phyloP scores from a whole-genome alignment of 768 basidiomycete species.

The Termitomyces heimii region DNA sequence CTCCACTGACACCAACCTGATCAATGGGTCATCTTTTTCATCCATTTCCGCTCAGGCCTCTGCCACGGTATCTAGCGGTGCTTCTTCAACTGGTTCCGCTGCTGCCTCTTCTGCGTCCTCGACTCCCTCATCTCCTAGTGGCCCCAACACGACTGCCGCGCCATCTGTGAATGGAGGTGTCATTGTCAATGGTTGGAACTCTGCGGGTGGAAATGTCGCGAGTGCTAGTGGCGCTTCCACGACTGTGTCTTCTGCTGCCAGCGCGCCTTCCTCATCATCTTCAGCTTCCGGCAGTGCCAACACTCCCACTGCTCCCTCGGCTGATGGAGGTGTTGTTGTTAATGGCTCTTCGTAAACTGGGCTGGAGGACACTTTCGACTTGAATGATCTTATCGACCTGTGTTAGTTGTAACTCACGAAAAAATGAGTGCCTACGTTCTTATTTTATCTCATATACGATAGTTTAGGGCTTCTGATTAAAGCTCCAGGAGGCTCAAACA shows the following conservation, averaged over 20 bases:
- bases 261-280: neutral
- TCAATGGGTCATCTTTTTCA: neutral
- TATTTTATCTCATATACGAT: neutral
- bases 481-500: slow-evolving; percentile 7
- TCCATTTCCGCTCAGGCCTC: neutral
- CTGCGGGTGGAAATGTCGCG: neutral
- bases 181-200: slow-evolving; percentile 32
- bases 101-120: neutral
- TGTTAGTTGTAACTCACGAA: neutral
- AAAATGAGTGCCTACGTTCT: neutral
- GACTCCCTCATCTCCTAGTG: neutral
- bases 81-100: slow-evolving; percentile 10
- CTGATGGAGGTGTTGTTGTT: slow-evolving; percentile 37
- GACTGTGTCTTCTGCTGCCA: neutral
- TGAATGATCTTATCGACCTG: neutral
- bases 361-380: slow-evolving; percentile 24
- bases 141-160: neutral
- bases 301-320: slow-evolving; percentile 23
- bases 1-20: neutral
- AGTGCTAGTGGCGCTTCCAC: slow-evolving; percentile 2
- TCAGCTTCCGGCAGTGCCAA: slow-evolving; percentile 4
- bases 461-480: slow-evolving; percentile 1
- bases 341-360: slow-evolving; percentile 13
- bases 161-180: neutral
- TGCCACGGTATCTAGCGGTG: neutral